Conservation (phyloP, 306 rosid species). For the Prinsepia uniflora region DNA sequence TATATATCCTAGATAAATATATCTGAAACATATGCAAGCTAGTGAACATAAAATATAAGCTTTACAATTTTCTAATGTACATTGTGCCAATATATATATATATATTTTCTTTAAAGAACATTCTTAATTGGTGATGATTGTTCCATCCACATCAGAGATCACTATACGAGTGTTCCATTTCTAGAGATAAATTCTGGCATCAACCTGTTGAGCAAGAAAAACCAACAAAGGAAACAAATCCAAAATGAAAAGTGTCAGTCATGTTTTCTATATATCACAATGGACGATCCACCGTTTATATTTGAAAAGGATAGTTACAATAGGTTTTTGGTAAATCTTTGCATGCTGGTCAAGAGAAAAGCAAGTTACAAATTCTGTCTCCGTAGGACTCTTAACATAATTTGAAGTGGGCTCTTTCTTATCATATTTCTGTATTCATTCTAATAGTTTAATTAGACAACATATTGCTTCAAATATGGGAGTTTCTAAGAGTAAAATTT, state of each 20-base stretch:
- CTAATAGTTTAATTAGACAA: no score
- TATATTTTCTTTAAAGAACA: constrained; percentile 4
- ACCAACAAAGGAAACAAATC: constrained; percentile 6
- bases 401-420: no score
- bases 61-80: neutral
- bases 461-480: no score
- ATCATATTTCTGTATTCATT: no score
- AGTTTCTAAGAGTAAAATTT: no score
- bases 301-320: neutral
- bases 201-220: constrained; percentile 55
- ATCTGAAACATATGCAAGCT: neutral
- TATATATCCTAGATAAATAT: neutral
- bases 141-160: constrained; percentile 97
- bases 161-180: constrained; percentile 86
- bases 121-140: constrained; percentile 82
- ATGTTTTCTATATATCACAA: neutral
- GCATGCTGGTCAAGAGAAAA: no score
- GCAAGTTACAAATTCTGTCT: no score
- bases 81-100: neutral
- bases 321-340: neutral
- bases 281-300: neutral
- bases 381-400: no score
- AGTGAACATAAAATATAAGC: neutral
- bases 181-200: constrained; percentile 83
- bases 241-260: constrained; percentile 10